Evolutionary conservation across 352 stramenopile genomes (phyloP).

Genomic region (Saprolegnia diclina): DNA sequence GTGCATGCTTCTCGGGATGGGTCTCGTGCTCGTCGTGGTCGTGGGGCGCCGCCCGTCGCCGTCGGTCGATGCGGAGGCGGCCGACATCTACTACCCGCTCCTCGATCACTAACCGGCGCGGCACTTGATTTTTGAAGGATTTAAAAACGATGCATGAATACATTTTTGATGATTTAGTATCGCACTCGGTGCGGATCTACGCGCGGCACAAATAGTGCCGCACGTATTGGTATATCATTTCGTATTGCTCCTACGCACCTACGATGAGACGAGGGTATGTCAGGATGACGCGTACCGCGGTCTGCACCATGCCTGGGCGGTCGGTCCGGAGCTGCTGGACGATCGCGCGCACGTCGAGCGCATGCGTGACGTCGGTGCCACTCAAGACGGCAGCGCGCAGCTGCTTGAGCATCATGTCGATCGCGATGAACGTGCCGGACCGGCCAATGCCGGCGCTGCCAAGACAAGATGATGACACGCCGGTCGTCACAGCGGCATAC

Average conservation of each 20-base stretch:
- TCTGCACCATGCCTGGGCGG: conserved; percentile 80
- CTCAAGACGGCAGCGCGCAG: conserved; percentile 37
- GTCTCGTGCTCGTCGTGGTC: conserved; percentile 12
- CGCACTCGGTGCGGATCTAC: not conserved
- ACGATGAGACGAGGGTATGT: not conserved
- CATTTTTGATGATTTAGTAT: conserved; percentile 6
- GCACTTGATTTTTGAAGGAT: too few relatives aligned
- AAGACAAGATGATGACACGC: too few relatives aligned
- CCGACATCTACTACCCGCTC: conserved; percentile 21
- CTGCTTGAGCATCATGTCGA: conserved; percentile 64
- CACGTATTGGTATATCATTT: conserved; percentile 76
- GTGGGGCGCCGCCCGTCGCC: not conserved
- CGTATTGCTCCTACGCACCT: conserved; percentile 70
- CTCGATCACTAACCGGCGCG: conserved; percentile 18
- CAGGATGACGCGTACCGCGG: conserved; percentile 41
- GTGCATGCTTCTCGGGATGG: conserved; percentile 8
- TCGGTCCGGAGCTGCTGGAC: conserved; percentile 60
- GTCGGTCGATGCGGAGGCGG: not conserved
- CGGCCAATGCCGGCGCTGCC: conserved; percentile 69
- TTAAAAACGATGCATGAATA: not conserved
- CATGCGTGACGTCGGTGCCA: conserved; percentile 32
- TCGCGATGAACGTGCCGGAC: conserved; percentile 78
- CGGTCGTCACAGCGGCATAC: not conserved
- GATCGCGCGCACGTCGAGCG: conserved; percentile 50
- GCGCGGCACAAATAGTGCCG: conserved; percentile 2